Evolutionary conservation across 2,329 filamentous ascomycete genomes (phyloP), one percentile per base, ranked within the genome.

Genomic region (Colletotrichum destructivum): DNA sequence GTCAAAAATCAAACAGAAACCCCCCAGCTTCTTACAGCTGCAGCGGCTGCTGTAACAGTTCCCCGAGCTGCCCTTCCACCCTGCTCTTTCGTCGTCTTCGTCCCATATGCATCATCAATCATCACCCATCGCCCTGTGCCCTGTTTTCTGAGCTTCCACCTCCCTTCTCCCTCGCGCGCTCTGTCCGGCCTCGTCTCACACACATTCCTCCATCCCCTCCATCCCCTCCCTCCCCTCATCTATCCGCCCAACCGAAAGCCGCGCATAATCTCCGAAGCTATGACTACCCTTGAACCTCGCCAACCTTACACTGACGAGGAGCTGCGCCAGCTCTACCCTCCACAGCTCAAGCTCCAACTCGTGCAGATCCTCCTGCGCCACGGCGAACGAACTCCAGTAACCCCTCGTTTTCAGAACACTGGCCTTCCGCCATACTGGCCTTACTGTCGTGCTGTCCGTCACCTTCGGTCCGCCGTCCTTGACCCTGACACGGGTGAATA

Each of bases 351-450:
- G 80, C 90, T 99, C 46, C 93, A 96, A 80, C 90, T 96, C 72
- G 96, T 98, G 61, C 96, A 99, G 84, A 88, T 98, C 77, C 89
- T 95, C 74, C 88, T 95, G 77, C 91, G 93, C 69, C 93, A 95
- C 82, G 93, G 93, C 83, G 90, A 92, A 84, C 92, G 96, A 69
- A 96, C 92, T 9, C 96, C 96, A 38, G 93, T 98, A 38, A 93
- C 91, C 69, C 88, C 93, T n/a, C 92, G 96, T 49, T 98, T 99
- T 81, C 89, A 93, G 79, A 96, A 96, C 83, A 89, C 89, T 59
- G 90, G 90, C 13, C 86, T 92, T n/a, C 80, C 84, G 54, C 79
- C 87, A 61, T 91, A 91, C 82, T 99, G 96, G 96, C 94, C 96
- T 2, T 98, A 98, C 83, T 99, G 96, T 84, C 89, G 89, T 75